A percentile compares a stretch with the other conserved stretches of the same genome.
phyloP scores from a whole-genome alignment of 805 yeast genomes.

The Hanseniaspora singularis region DNA sequence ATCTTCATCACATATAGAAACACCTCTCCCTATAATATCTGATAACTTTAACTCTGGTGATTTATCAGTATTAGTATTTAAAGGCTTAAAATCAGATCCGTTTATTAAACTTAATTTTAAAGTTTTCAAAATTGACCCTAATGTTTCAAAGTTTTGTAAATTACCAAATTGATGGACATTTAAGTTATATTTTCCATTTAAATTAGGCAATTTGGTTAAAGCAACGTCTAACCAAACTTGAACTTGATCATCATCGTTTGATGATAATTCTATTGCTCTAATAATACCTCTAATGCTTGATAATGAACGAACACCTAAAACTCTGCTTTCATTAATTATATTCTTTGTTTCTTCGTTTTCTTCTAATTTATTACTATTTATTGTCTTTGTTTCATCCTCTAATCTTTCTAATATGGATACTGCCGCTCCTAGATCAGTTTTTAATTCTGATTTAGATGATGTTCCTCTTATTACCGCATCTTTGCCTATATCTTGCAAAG shows the following conservation, averaged over 20 bases:
- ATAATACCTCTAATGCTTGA: slow-evolving; percentile 11
- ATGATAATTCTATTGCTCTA: slow-evolving; percentile 7
- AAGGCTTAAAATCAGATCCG: slow-evolving; percentile 14
- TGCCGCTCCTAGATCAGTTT: slow-evolving; percentile 29
- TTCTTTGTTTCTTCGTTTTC: slow-evolving; percentile 1
- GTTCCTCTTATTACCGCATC: slow-evolving; percentile 91
- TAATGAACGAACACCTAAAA: slow-evolving; percentile 8
- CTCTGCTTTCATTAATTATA: slow-evolving; percentile 5
- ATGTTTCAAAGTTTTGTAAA: slow-evolving; percentile 1
- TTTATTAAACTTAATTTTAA: background rate
- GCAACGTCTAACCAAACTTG: slow-evolving; percentile 27
- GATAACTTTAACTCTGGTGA: slow-evolving; percentile 28
- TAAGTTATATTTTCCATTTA: slow-evolving; percentile 16
- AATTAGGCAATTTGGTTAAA: slow-evolving; percentile 19
- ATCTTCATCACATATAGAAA: slow-evolving; percentile 33
- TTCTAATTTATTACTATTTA: slow-evolving; percentile 17
- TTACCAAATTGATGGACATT: slow-evolving; percentile 12
- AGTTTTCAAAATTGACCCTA: slow-evolving; percentile 7
- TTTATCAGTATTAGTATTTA: slow-evolving; percentile 7
- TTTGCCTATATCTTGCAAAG: slow-evolving; percentile 55
- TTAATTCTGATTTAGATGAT: slow-evolving; percentile 25
- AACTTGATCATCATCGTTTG: slow-evolving; percentile 61
- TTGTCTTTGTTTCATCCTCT: background rate
- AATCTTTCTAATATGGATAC: slow-evolving; percentile 10
- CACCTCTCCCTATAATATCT: slow-evolving; percentile 58